Base-by-base conservation (phyloP, 306 rosid genomes). In the Sophora flavescens region DNA sequence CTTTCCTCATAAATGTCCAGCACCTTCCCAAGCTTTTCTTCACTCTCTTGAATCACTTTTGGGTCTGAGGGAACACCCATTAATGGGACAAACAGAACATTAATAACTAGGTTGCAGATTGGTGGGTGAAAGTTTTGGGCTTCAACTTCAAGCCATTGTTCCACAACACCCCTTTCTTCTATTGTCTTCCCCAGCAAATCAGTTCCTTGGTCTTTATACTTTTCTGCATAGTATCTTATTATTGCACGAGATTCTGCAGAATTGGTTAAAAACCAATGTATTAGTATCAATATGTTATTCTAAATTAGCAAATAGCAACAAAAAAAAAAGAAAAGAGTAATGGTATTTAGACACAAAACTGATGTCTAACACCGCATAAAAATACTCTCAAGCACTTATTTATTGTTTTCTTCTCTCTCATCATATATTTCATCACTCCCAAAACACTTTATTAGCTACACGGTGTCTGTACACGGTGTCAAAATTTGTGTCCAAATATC, bases 121-220 rank as follows among this genome's bases (percentile, higher is more conserved):
- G 63, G 71, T 50, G 77, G 82, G 47, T 70, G 38, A 6, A 69
- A 60, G 77, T 70, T 60, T 3, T 78, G 82, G 1, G 71, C 71
- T 60, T 78, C 82, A 48, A 78, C 82, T 60, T 78, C 82, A 35
- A 69, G 36, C 82, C 82, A 78, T 60, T 78, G 77, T 70, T 78
- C 82, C 64, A 78, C 82, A 14, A 78, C 48, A 3, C 71, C 82
- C 63, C 63, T 69, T n/a, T 69, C 82, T 48, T 78, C 82, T 13
- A 68, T 18, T 35, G 82, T 78, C 71, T 78, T 78, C 41, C 82
- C 82, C 17, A 69, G 17, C 57, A 78, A 70, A 10, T 78, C 71
- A 5, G 82, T 60, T 8, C 82, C 71, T 70, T 70, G 82, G 6
- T 50, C 39, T 61, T 60, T 69, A 32, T 60, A 69, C 56, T 78